Base-by-base conservation (phyloP, 495 filamentous ascomycete genomes). In the Mycothermus thermophilus region DNA sequence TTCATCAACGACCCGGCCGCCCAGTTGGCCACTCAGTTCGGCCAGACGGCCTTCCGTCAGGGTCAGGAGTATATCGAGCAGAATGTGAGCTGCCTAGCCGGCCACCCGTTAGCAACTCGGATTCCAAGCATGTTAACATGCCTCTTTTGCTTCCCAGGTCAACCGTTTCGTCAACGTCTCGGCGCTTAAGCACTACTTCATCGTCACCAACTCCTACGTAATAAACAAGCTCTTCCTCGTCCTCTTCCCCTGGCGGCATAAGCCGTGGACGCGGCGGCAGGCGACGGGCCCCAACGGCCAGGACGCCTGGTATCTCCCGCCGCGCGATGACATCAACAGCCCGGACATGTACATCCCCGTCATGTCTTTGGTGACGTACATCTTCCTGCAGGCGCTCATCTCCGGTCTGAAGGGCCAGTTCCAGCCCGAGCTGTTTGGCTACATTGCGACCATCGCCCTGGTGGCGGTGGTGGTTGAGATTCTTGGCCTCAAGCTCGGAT, bases 321-420 rank as follows among this genome's bases (percentile, higher is more conserved):
- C 90, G n/a, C 72, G 88, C 31, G 88, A 96, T 52, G 90, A 99
- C 54, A 67, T 95, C 54, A 99, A 99, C 58, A 87, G 83, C 30
- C 90, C 92, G 4, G 90, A 99, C 62, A 93, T 96, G 83, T 99
- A 99, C 67, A 96, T 99, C 44, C 90, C 90, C 19, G 68, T 79
- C 47, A 85, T 85, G 80, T 87, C 90, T 4, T 64, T 99, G 33
- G 83, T 96, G 29, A 99, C 92, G 14, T 99, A 99, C 61, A 90
- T 96, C 46, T 80, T 96, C 14, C 67, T 99, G 10, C 84, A 79
- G 15, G 83, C 86, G 3, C 66, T 96, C 20, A 64, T 96, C 38
- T 87, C 90, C 18, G 92, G 90, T 10, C 69, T 99, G 32, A 73
- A 80, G n/a, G 92, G 92, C 3, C 68, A 79, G 40, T 99, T 99